A percentile compares a stretch with the other conserved stretches of the same genome.
Evolutionary conservation across 768 basidiomycete species (phyloP).

Genomic region (Neoboletus subvelutipes): DNA sequence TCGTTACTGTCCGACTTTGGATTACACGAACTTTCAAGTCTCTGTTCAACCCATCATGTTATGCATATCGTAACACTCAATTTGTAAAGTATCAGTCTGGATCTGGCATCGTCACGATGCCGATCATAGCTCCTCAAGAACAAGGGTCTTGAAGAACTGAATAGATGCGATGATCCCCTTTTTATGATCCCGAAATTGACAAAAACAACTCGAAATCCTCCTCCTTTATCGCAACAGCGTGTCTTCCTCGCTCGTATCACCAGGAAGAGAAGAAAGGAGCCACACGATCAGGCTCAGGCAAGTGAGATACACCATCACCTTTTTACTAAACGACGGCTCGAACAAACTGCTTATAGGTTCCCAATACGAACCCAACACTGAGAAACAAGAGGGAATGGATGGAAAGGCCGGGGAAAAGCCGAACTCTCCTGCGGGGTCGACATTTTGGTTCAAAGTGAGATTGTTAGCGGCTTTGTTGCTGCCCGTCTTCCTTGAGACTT

Average conservation of each 20-base stretch:
- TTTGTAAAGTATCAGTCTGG: too few species aligned
- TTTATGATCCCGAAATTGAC: not conserved
- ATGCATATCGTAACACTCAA: too few species aligned
- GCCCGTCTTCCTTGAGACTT: not conserved
- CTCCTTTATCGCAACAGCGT: not conserved
- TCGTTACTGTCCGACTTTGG: too few species aligned
- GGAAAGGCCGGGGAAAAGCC: not conserved
- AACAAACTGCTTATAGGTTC: not conserved
- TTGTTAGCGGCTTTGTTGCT: not conserved
- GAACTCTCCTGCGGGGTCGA: not conserved
- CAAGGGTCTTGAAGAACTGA: not conserved
- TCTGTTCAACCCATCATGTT: too few species aligned
- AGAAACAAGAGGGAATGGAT: not conserved
- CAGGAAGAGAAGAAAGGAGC: not conserved
- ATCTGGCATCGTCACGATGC: not conserved
- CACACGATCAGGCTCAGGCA: not conserved
- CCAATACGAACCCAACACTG: not conserved
- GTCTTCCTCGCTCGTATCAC: conserved; percentile 10
- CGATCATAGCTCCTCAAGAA: not conserved
- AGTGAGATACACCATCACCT: not conserved
- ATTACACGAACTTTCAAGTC: too few species aligned
- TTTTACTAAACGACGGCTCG: too few species aligned
- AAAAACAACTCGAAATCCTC: not conserved
- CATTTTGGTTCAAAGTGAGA: conserved; percentile 2
- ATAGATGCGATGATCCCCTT: not conserved